Base-by-base conservation (phyloP, 805 yeast species). In the Starmerella vitae region DNA sequence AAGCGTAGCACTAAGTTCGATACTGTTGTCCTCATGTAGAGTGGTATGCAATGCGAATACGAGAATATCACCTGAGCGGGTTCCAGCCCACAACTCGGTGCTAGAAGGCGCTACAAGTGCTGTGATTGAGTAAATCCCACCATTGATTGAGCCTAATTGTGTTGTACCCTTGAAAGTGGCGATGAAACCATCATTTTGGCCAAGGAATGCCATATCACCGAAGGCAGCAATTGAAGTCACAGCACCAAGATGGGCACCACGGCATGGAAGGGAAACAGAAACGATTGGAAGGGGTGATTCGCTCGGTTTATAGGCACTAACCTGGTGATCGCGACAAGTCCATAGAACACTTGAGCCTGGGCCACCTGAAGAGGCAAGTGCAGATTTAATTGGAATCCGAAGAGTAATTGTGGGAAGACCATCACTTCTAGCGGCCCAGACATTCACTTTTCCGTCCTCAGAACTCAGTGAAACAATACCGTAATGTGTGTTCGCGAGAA, bases 141-240 rank as follows among this genome's bases (percentile, higher is more conserved):
- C 52, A 24, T 53, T 50, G 17, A 59, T 54, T 5, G 54, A 38
- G 13, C 58, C 59, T 3, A 50, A 36, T 36, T 48, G 35, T 26
- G 39, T 32, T 0, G 57, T 24, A 3, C 43, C 38, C 3, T 58
- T 51, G 39, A 48, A 57, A 5, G 60, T 53, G 1, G 62, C 43
- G 15, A 63, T 49, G 25, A 55, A 49, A 4, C 67, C 67, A 39
- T 60, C 63, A 13, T 62, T 63, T 27, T 61, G 66, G 12, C 67
- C 67, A 42, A 62, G 56, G 34, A 54, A 61, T 1, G 58, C 58
- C 19, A 41, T 28, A 18, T 56, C 62, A 27, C 45, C 33, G 33
- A 17, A 14, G 45, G 47, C n/a, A 46, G 46, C 55, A 42, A 37
- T n/a, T 4, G 47, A 45, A 5, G 44, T 43, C 12, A 42, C 20